A percentile compares a stretch with the other conserved stretches of the same genome.
Evolutionary conservation across 129 eudicot genomes (phyloP).

Genomic region (Saussurea involucrata): DNA sequence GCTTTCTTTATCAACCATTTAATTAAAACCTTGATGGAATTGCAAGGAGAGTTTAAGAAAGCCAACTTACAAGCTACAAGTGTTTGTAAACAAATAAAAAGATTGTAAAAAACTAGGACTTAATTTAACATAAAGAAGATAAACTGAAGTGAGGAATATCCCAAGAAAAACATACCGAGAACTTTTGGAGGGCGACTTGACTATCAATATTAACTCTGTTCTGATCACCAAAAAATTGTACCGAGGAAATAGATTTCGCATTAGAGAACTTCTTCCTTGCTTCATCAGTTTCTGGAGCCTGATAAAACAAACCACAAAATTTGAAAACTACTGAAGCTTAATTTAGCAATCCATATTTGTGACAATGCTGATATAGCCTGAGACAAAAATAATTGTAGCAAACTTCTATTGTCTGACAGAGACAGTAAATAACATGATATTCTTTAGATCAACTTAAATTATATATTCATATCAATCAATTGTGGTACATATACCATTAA

Average conservation of each 20-base stretch:
- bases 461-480: background rate
- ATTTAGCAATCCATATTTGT: background rate
- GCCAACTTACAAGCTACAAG: background rate
- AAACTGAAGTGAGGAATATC: background rate
- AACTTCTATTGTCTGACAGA: background rate
- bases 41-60: background rate
- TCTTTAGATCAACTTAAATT: background rate
- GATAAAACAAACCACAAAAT: constrained; percentile 14
- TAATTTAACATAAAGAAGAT: background rate
- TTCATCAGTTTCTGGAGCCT: constrained; percentile 87
- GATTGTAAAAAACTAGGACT: background rate
- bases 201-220: constrained; percentile 43
- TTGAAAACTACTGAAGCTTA: background rate
- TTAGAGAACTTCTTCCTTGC: constrained; percentile 90
- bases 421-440: background rate
- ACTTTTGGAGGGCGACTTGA: constrained; percentile 56
- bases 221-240: constrained; percentile 78
- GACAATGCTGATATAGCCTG: background rate
- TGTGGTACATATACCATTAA: background rate
- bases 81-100: background rate
- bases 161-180: constrained; percentile 42
- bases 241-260: constrained; percentile 84
- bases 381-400: background rate
- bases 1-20: background rate
- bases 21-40: background rate